Evolutionary conservation across 2,329 filamentous ascomycete genomes (phyloP).

Genomic region (Cladophialophora psammophila): DNA sequence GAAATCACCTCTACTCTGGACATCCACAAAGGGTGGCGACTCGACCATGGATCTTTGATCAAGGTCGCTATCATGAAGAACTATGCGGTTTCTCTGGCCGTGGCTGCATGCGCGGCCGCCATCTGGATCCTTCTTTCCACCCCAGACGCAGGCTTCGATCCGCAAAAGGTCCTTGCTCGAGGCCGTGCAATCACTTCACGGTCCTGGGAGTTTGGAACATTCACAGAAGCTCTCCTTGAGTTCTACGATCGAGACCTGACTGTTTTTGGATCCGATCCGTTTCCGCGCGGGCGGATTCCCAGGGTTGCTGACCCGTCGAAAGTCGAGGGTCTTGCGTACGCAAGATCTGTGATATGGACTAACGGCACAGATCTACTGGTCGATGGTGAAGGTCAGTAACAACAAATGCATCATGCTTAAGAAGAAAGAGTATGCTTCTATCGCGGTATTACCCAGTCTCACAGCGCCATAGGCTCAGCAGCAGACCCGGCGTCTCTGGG

Average conservation of each 20-base stretch:
- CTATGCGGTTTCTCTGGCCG: background rate
- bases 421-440: background rate
- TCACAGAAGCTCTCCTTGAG: slow-evolving; percentile 36
- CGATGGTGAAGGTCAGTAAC: slow-evolving; percentile 22
- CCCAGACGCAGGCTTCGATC: slow-evolving; percentile 5
- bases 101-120: background rate
- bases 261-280: slow-evolving; percentile 26
- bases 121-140: slow-evolving; percentile 6
- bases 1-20: background rate
- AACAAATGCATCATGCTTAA: background rate
- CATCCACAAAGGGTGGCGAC: background rate
- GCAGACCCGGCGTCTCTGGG: slow-evolving; percentile 56
- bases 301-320: background rate
- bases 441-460: background rate
- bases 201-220: slow-evolving; percentile 30
- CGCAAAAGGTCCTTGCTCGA: slow-evolving; percentile 10
- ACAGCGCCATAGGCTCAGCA: slow-evolving; percentile 22
- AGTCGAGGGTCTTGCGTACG: slow-evolving; percentile 16
- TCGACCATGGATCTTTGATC: background rate
- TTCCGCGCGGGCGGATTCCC: slow-evolving; percentile 21
- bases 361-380: slow-evolving; percentile 14
- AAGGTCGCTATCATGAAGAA: background rate
- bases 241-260: slow-evolving; percentile 31
- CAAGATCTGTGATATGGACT: slow-evolving; percentile 14
- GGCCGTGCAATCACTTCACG: slow-evolving; percentile 14